Percentiles rank a stretch among this genome's conserved stretches.
phyloP scores from a whole-genome alignment of 352 stramenopile species.

The Peronosclerospora sorghi region DNA sequence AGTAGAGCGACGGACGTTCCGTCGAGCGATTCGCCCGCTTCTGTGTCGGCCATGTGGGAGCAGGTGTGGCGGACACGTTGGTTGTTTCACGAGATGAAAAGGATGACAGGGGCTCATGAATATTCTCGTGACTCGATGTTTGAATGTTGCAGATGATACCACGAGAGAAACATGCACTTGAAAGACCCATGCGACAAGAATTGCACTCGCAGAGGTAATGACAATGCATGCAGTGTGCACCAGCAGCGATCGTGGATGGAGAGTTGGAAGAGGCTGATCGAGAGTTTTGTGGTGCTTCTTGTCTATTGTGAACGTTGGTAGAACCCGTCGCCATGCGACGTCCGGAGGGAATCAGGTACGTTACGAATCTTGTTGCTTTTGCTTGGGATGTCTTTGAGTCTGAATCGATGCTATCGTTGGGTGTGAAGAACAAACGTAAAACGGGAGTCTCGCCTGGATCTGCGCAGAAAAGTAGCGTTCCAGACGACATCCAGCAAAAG shows the following conservation, averaged over 20 bases:
- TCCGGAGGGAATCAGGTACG: constrained; percentile 3
- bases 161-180: constrained; percentile 1
- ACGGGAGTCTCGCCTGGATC: constrained; percentile 2
- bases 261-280: too few species aligned
- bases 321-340: constrained; percentile 2
- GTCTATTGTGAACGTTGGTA: constrained; percentile 1
- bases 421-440: constrained; percentile 9
- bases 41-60: constrained; percentile 27
- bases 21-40: constrained; percentile 20
- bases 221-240: neutral
- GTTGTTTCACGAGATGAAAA: neutral
- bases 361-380: neutral
- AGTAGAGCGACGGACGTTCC: constrained; percentile 8
- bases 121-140: too few species aligned
- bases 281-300: neutral
- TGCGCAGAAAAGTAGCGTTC: constrained; percentile 14
- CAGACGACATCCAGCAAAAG: constrained; percentile 7
- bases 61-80: constrained; percentile 14
- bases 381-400: neutral
- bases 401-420: neutral
- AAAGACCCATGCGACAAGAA: constrained; percentile 11
- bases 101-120: too few species aligned
- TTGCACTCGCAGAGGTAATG: constrained; percentile 9
- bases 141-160: too few species aligned
- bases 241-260: neutral